phyloP scores from a whole-genome alignment of 768 basidiomycete species.

The Candolleomyces efflorescens region DNA sequence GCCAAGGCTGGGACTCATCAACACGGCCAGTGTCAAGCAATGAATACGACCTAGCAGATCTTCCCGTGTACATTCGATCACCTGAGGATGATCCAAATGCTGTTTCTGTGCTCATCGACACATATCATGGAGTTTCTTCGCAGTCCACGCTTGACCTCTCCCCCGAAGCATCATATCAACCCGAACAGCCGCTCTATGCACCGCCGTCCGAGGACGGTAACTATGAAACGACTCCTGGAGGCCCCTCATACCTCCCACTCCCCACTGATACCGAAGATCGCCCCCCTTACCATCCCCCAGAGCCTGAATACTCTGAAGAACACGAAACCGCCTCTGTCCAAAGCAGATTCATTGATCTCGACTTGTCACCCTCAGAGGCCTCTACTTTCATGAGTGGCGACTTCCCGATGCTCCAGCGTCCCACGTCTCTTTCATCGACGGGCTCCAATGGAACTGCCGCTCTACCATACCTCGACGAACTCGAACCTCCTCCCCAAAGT shows the following conservation, averaged over 20 bases:
- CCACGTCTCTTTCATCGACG: not conserved
- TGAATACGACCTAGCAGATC: slow-evolving; percentile 6
- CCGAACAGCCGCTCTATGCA: slow-evolving; percentile 2
- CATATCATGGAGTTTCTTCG: not conserved
- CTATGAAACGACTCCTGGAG: not conserved
- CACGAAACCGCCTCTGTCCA: not conserved
- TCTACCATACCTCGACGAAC: slow-evolving; percentile 7
- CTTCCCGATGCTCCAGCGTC: not conserved
- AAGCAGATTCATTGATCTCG: not conserved
- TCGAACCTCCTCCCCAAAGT: not conserved
- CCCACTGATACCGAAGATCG: slow-evolving; percentile 4
- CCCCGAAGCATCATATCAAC: not conserved
- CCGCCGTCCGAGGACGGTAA: not conserved
- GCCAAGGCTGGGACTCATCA: not conserved
- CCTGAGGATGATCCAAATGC: slow-evolving; percentile 9
- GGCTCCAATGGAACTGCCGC: slow-evolving; percentile 1
- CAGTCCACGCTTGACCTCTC: not conserved
- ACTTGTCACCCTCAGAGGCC: slow-evolving; percentile 10
- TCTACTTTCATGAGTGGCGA: slow-evolving; percentile 15
- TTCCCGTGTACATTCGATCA: slow-evolving; percentile 5
- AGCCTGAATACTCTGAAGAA: not conserved
- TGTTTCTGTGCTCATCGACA: not conserved
- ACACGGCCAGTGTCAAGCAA: not conserved
- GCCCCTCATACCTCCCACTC: not conserved
- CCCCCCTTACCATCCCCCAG: slow-evolving; percentile 5